Evolutionary conservation across 495 filamentous ascomycete genomes (phyloP).

Genomic region (Neurospora hispaniola): DNA sequence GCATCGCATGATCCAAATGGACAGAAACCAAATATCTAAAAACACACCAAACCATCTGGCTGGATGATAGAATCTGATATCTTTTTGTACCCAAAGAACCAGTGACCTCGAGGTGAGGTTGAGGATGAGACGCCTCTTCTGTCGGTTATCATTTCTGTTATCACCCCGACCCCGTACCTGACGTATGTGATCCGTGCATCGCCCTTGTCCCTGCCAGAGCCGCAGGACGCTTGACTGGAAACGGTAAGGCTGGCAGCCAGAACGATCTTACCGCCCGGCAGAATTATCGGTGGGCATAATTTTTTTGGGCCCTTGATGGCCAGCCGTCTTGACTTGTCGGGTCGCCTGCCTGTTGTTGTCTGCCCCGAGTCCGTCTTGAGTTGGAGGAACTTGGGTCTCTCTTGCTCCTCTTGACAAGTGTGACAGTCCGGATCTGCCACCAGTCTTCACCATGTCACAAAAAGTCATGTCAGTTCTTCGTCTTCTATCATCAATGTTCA

Average conservation of each 20-base stretch:
- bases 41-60: background rate
- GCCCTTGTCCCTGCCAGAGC: background rate
- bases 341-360: background rate
- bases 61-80: background rate
- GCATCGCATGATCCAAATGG: too few relatives aligned
- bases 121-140: background rate
- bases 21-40: background rate
- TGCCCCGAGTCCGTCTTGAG: background rate
- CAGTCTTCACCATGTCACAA: background rate
- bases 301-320: background rate
- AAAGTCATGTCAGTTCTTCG: background rate
- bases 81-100: background rate
- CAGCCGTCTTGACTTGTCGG: background rate
- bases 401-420: background rate
- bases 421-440: background rate
- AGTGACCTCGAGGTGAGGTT: background rate
- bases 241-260: background rate
- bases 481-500: background rate
- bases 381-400: background rate
- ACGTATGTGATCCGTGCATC: background rate
- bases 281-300: background rate
- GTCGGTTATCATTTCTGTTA: background rate
- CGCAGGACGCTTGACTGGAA: background rate
- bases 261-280: background rate
- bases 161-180: background rate